These are phyloP conservation scores for Xerophyta viscosa DNA, from an alignment of 106 monocot genomes.

Conservation along the genomic window DNA sequence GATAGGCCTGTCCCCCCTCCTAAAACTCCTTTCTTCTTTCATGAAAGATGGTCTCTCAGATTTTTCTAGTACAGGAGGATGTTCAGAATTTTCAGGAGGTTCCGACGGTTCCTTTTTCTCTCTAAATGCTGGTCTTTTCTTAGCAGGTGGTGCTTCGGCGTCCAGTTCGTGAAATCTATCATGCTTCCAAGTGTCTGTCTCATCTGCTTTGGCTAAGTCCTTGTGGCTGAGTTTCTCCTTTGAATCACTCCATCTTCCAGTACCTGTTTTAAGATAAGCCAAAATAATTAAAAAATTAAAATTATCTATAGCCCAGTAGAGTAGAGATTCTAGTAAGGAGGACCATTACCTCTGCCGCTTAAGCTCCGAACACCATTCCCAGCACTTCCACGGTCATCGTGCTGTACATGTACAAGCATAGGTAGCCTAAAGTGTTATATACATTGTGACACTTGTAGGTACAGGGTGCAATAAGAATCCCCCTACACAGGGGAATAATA, in stretches of 20 bases:
- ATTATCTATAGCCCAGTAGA: too few relatives aligned
- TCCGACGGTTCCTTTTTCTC: too few relatives aligned
- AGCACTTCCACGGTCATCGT: constrained; percentile 55
- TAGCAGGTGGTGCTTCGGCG: constrained; percentile 23
- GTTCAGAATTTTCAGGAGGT: too few relatives aligned
- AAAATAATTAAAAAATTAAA: not conserved
- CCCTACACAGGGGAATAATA: constrained; percentile 29
- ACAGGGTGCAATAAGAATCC: constrained; percentile 30
- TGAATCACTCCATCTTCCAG: constrained; percentile 25
- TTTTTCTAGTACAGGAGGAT: constrained; percentile 16
- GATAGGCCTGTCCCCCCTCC: constrained; percentile 17
- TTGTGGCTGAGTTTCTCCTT: constrained; percentile 28
- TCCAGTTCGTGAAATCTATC: constrained; percentile 54
- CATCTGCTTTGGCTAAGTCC: constrained; percentile 23
- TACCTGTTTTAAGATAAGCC: constrained; percentile 19
- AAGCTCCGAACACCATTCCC: constrained; percentile 48
- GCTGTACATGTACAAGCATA: constrained; percentile 74
- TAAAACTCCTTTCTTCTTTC: constrained; percentile 21
- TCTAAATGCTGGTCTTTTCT: constrained; percentile 61
- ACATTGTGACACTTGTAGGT: constrained; percentile 33
- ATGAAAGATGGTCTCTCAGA: constrained; percentile 8
- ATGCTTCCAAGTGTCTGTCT: constrained; percentile 40
- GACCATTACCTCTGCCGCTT: constrained; percentile 41
- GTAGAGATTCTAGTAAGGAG: too few relatives aligned
- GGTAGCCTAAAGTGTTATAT: constrained; percentile 63